Base-by-base conservation (phyloP, 1,139 yeast species). In the Sugiyamaella paludigena region DNA sequence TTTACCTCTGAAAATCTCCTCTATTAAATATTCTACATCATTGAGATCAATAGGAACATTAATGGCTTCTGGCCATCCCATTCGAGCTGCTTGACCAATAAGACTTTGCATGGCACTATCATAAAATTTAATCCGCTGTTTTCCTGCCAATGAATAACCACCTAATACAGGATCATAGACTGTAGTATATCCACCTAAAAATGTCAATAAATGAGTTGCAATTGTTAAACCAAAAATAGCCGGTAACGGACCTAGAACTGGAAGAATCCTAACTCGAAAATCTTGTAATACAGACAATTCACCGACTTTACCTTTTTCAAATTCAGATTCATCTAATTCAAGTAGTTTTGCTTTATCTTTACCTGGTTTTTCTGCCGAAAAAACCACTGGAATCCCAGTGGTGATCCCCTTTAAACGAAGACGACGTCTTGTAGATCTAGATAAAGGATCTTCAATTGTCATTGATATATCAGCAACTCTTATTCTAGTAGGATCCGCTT, bases 221-320 rank as follows among this genome's bases (percentile, higher is more conserved):
- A 92, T 77, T 0, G 96, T 81, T 43, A 92, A 75, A 1, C 98
- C 98, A 71, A 92, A 92, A 71, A 91, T 85, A 7, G 94, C 97
- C 0, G 98, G 98, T 83, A 92, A 81, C 0, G 98, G 88, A 1
- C 98, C 98, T 55, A 92, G 71, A 0, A 92, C 98, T 0, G 98
- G 98, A 52, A 92, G 74, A 46, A 92, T 91, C 58, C 98, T 77
- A 4, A 91, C 97, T 57, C 98, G 77, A 73, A 92, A 92, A 70
- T 89, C 91, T 60, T 80, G 83, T 54, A 92, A 70, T 1, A 96
- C 95, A 48, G 95, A 82, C 45, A 92, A 74, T 66, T 92, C 95
- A 55, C 82, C 95, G 31, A 91, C 96, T 50, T 82, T 75, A 35
- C 98, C 98, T 65, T 83, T 82, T 48, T 78, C 81, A 51, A 81